A percentile compares a stretch with the other conserved stretches of the same genome.
Conservation (phyloP, 192 early-diverging fungal genomes). For the Linnemannia exigua region DNA sequence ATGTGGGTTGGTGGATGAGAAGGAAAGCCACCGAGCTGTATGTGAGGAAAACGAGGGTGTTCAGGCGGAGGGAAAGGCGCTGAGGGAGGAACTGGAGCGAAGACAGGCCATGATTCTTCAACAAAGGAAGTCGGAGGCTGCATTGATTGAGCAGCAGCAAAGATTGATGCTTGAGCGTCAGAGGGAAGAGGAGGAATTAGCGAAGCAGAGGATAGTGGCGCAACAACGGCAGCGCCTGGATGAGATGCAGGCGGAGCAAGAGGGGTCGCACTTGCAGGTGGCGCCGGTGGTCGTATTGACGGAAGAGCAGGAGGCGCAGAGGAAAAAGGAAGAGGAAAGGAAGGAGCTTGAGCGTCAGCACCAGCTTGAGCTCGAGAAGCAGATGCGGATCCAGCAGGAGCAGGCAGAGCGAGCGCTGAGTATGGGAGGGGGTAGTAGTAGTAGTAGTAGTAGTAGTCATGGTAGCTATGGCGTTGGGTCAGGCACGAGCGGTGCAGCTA, state of each 20-base stretch:
- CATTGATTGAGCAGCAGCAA: conserved; percentile 48
- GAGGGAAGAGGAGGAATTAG: conserved; percentile 30
- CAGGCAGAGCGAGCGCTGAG: not conserved
- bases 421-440: no score
- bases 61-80: conserved; percentile 1
- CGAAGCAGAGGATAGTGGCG: conserved; percentile 21
- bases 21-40: conserved; percentile 10
- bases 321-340: conserved; percentile 6
- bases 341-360: conserved; percentile 29
- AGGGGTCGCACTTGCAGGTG: conserved; percentile 17
- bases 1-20: conserved; percentile 26
- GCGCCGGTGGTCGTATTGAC: not conserved
- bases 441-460: not conserved
- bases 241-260: conserved; percentile 21
- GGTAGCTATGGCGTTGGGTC: no score
- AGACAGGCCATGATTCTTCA: conserved; percentile 18
- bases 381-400: conserved; percentile 39
- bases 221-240: conserved; percentile 25
- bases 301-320: conserved; percentile 19
- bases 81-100: conserved; percentile 35
- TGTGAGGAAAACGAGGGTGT: conserved; percentile 15
- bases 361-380: conserved; percentile 38
- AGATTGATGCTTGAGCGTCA: conserved; percentile 38
- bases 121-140: conserved; percentile 34
- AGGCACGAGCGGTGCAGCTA: no score